These are phyloP conservation scores for Pyrenochaeta sp. DNA, from an alignment of 2,329 filamentous ascomycete genomes.

Conservation along the genomic window DNA sequence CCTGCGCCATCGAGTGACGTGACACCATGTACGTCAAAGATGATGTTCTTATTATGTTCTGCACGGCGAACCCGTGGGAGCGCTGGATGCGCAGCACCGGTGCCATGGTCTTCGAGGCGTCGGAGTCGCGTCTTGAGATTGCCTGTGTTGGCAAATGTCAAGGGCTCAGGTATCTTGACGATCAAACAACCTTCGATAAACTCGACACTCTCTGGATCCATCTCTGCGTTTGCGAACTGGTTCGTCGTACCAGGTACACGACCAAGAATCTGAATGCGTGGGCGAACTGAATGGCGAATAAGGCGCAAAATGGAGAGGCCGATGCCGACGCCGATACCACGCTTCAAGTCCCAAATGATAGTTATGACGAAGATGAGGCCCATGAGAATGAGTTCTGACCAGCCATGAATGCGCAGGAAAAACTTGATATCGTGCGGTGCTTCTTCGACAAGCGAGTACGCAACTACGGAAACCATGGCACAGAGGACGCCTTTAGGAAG, in stretches of 20 bases:
- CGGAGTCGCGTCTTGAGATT: slow-evolving; percentile 85
- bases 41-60: slow-evolving; percentile 89
- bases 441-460: slow-evolving; percentile 94
- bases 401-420: slow-evolving; percentile 85
- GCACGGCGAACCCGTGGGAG: slow-evolving; percentile 78
- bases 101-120: slow-evolving; percentile 90
- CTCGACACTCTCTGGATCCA: slow-evolving; percentile 77
- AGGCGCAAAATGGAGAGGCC: slow-evolving; percentile 89
- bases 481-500: slow-evolving; percentile 96
- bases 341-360: slow-evolving; percentile 91
- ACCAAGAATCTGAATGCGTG: slow-evolving; percentile 94
- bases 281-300: slow-evolving; percentile 87
- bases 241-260: slow-evolving; percentile 80
- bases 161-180: slow-evolving; percentile 95
- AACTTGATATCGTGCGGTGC: slow-evolving; percentile 91
- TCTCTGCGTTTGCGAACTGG: slow-evolving; percentile 84
- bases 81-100: slow-evolving; percentile 82
- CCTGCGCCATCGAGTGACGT: slow-evolving; percentile 93
- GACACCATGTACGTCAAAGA: slow-evolving; percentile 98
- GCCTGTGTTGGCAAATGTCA: slow-evolving; percentile 97
- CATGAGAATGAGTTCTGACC: slow-evolving; percentile 88
- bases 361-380: slow-evolving; percentile 87
- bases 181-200: slow-evolving; percentile 93
- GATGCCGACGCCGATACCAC: slow-evolving; percentile 93
- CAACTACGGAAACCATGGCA: slow-evolving; percentile 94